These are phyloP conservation scores for Aspergillus fijiensis DNA, from an alignment of 2,329 filamentous ascomycete species.

Conservation along the genomic window DNA sequence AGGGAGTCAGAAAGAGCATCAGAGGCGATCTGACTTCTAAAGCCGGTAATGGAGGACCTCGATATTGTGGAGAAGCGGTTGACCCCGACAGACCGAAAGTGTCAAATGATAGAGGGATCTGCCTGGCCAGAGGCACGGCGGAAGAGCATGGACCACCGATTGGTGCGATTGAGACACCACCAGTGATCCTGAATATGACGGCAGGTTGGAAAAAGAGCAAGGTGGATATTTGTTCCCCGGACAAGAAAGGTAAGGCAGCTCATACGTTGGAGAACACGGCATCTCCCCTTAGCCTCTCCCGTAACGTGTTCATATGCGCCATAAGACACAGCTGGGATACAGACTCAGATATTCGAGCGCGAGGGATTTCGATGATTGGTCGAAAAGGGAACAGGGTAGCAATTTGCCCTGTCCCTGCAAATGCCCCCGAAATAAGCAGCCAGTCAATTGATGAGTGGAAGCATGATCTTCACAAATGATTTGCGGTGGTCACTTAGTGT, in stretches of 20 bases:
- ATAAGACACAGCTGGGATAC: slow-evolving; percentile 24
- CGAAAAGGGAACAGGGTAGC: slow-evolving; percentile 14
- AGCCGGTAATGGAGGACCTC: neutral
- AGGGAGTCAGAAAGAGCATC: neutral
- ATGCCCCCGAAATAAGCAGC: slow-evolving; percentile 25
- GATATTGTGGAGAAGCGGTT: slow-evolving; percentile 23
- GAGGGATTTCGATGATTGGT: slow-evolving; percentile 36
- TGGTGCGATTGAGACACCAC: slow-evolving; percentile 17
- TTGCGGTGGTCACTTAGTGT: slow-evolving; percentile 8
- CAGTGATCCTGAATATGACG: slow-evolving; percentile 21
- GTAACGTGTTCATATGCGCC: slow-evolving; percentile 12
- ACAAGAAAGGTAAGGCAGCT: slow-evolving; percentile 11
- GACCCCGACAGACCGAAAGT: neutral
- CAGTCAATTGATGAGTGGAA: slow-evolving; percentile 18
- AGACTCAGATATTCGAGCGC: slow-evolving; percentile 25
- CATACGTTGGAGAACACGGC: neutral
- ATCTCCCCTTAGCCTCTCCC: neutral
- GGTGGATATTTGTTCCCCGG: slow-evolving; percentile 6
- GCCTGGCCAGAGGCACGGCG: slow-evolving; percentile 24
- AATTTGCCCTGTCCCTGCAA: slow-evolving; percentile 25
- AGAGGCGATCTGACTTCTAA: slow-evolving; percentile 1
- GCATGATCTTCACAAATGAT: slow-evolving; percentile 29
- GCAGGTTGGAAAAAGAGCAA: slow-evolving; percentile 11
- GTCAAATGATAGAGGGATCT: slow-evolving; percentile 28
- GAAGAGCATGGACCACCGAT: slow-evolving; percentile 35